These are phyloP conservation scores for Eremothecium coryli DNA, from an alignment of 1,139 yeast species.

Conservation along the genomic window DNA sequence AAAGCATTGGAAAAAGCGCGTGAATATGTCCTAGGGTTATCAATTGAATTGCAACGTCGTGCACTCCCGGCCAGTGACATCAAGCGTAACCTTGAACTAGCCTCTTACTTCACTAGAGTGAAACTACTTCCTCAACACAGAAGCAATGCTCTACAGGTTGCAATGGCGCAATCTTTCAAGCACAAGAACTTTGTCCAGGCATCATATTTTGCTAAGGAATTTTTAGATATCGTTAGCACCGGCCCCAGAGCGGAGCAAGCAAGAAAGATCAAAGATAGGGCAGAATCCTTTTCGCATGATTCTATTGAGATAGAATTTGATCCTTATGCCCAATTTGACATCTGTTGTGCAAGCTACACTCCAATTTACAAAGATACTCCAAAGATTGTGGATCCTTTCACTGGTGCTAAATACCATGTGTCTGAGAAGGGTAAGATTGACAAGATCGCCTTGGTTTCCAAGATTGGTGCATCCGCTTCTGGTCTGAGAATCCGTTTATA, in stretches of 20 bases:
- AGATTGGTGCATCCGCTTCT: slow-evolving; percentile 91
- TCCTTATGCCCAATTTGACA: slow-evolving; percentile 81
- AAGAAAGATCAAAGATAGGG: slow-evolving; percentile 63
- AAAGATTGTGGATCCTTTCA: slow-evolving; percentile 68
- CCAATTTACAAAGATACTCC: slow-evolving; percentile 80
- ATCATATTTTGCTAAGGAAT: slow-evolving; percentile 79
- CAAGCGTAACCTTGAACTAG: slow-evolving; percentile 84
- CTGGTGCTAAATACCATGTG: slow-evolving; percentile 80
- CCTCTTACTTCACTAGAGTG: slow-evolving; percentile 88
- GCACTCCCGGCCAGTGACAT: slow-evolving; percentile 58
- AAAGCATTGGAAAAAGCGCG: slow-evolving; percentile 68
- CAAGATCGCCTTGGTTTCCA: slow-evolving; percentile 63
- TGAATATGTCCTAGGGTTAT: slow-evolving; percentile 84
- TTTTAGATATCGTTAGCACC: slow-evolving; percentile 52
- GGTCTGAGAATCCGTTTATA: slow-evolving; percentile 51
- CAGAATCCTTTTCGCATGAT: slow-evolving; percentile 76
- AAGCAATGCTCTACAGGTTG: slow-evolving; percentile 84
- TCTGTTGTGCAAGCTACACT: slow-evolving; percentile 78
- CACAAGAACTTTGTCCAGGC: slow-evolving; percentile 84
- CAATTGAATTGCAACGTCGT: slow-evolving; percentile 85
- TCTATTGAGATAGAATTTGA: slow-evolving; percentile 87
- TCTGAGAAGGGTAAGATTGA: slow-evolving; percentile 73
- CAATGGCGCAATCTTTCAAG: slow-evolving; percentile 87
- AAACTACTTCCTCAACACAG: slow-evolving; percentile 76
- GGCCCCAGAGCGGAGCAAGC: slow-evolving; percentile 91